phyloP scores from a whole-genome alignment of 1,139 yeast species.

The Wickerhamomyces sp. region DNA sequence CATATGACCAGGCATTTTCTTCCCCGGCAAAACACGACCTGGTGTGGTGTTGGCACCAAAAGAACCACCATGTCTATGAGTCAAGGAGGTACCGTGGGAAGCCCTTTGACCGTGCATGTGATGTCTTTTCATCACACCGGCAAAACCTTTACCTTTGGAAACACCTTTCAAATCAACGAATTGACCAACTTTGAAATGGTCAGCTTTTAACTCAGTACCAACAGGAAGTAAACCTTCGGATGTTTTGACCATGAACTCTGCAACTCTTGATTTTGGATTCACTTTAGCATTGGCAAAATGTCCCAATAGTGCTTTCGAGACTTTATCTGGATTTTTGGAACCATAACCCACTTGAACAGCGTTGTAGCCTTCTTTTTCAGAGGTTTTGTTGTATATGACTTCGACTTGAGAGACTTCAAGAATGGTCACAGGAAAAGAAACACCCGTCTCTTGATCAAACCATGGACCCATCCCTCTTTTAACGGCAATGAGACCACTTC shows the following conservation, averaged over 20 bases:
- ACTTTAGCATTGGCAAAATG: constrained; percentile 77
- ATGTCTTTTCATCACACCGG: constrained; percentile 97
- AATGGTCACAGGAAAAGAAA: constrained; percentile 73
- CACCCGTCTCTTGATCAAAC: constrained; percentile 65
- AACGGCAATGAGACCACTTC: constrained; percentile 81
- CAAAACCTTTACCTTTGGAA: constrained; percentile 94
- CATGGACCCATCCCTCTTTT: constrained; percentile 91
- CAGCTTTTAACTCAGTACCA: constrained; percentile 78
- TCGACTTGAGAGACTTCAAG: constrained; percentile 86
- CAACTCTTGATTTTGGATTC: constrained; percentile 71
- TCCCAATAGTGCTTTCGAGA: constrained; percentile 63
- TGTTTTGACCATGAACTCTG: constrained; percentile 75
- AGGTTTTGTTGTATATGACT: constrained; percentile 68
- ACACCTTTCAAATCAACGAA: constrained; percentile 73
- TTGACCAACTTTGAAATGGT: constrained; percentile 81
- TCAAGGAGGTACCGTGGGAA: constrained; percentile 91
- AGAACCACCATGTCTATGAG: constrained; percentile 97
- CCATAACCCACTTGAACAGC: constrained; percentile 92
- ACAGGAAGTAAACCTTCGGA: constrained; percentile 62
- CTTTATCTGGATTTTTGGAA: constrained; percentile 55
- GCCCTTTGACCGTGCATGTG: constrained; percentile 90
- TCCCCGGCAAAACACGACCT: constrained; percentile 94
- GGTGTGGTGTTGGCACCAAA: constrained; percentile 91
- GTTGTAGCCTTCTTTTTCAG: constrained; percentile 66
- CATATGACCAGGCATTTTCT: constrained; percentile 98